Percentiles rank a stretch among this genome's conserved stretches.
phyloP scores from a whole-genome alignment of 176 grass and related monocot genomes.

The Eragrostis curvula region DNA sequence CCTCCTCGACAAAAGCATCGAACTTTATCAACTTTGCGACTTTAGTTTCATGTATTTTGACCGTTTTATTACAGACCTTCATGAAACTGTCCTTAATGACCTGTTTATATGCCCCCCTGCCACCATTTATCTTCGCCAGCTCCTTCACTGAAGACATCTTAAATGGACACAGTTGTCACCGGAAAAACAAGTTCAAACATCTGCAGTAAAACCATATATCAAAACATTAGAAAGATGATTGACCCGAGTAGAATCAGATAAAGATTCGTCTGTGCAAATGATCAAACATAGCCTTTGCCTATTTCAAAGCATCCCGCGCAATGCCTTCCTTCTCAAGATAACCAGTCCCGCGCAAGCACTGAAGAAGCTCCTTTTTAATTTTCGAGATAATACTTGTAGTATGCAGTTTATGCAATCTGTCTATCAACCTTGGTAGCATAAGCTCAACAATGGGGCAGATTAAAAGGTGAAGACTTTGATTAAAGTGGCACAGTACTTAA shows the following conservation, averaged over 20 bases:
- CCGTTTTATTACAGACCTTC: not conserved
- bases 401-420: constrained; percentile 2
- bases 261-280: not conserved
- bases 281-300: not conserved
- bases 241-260: not conserved
- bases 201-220: not conserved
- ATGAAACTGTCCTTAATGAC: not conserved
- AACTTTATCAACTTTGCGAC: not conserved
- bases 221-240: not conserved
- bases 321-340: constrained; percentile 14
- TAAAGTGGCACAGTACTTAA: not conserved
- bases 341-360: not conserved
- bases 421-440: not conserved
- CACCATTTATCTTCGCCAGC: not conserved
- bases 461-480: not conserved
- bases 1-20: not conserved
- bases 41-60: not conserved
- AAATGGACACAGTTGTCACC: not conserved
- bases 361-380: not conserved
- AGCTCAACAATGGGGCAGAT: not conserved
- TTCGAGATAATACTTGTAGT: not conserved
- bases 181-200: not conserved
- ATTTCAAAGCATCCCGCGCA: not conserved
- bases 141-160: not conserved
- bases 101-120: not conserved